Evolutionary conservation across 2,329 filamentous ascomycete species (phyloP), one percentile per base, ranked within the genome.

Genomic region (Pseudonectria buxi): DNA sequence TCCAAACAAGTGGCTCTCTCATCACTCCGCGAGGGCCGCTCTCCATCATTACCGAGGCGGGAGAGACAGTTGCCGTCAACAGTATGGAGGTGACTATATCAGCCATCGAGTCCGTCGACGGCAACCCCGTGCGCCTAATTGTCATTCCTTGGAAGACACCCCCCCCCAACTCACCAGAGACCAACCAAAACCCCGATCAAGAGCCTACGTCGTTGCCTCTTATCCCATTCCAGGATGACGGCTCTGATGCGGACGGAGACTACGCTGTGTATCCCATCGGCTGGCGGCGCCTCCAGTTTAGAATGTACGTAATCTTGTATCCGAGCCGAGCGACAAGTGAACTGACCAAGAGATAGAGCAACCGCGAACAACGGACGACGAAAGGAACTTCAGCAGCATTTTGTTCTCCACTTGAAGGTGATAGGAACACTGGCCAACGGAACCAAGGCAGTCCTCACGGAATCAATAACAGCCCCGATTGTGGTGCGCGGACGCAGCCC

Each of bases 101-200:
- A 5, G 90, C 90, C 7, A 94, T 88, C 32, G 90, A 96, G 59
- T 95, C 90, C 2, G 88, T 95, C 12, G 90, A 96, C 58, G 86
- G 87, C 24, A 90, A 95, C 50, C 68, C 85, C 0, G 87, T 95
- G 28, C 90, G 94, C 51, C 81, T 96, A 43, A 95, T 96, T 44
- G 92, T 92, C 7, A 94, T 96, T 40, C 90, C 90, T 1, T 96
- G 90, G 90, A 96, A 96, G 68, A 95, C 89, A 2, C 89, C 88
- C 2, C 86, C 84, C 18, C 86, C 85, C 33, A 86, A 82, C 61
- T 78, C 81, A 4, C 73, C 78, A n/a, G 77, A 83, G 45, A 69
- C 80, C 39, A 71, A 64, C 42, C 76, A 82, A 43, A 67, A 67
- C 2, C 68, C 68, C 1, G 90, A 96, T 57, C 88, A 90, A 55